Evolutionary conservation across 371 early-diverging fungal genomes (phyloP), one percentile per base, ranked within the genome.

Genomic region (Mortierella polycephala): DNA sequence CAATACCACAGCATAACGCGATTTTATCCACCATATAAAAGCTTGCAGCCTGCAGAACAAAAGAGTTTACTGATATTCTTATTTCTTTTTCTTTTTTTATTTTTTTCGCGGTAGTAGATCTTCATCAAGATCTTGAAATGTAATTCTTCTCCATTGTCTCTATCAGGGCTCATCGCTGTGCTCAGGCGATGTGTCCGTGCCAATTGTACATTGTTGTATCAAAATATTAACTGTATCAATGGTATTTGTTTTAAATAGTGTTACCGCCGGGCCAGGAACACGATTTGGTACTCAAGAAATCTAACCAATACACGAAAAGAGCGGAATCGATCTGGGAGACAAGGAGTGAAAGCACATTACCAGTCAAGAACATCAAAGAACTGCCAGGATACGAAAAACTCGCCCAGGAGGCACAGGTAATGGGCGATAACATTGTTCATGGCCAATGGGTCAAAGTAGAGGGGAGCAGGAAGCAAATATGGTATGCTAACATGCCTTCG

Each of bases 351-450:
- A 71, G 72, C 37, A 69, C 70, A 5, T 54, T 23, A 10, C 62
- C 74, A 1, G 63, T 46, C 30, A 69, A 69, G 21, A 53, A 67
- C 10, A 62, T 69, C 53, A 73, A 73, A 37, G 70, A 64, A 10
- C n/a, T 79, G 10, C 64, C 74, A 7, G 57, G 23, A 37, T 73
- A 65, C n/a, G 80, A 69, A 23, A 59, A 58, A 51, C 70, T 79
- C 12, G 69, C 69, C 23, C 70, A 73, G 57, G 80, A 79, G 16
- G 80, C 80, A 44, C 73, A 79, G 64, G 80, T 73, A 79, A 21
- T 10, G 8, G 23, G 52, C 9, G 23, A 13, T 16, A 21, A 8
- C 16, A 47, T 5, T 6, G 11, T 11, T 3, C 64, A 42, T 54
- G 39, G 13, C 1, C 13, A 39, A 20, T 30, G 30, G 30, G 30